Evolutionary conservation across 768 basidiomycete species (phyloP).

Genomic region (Russula dissimulans): DNA sequence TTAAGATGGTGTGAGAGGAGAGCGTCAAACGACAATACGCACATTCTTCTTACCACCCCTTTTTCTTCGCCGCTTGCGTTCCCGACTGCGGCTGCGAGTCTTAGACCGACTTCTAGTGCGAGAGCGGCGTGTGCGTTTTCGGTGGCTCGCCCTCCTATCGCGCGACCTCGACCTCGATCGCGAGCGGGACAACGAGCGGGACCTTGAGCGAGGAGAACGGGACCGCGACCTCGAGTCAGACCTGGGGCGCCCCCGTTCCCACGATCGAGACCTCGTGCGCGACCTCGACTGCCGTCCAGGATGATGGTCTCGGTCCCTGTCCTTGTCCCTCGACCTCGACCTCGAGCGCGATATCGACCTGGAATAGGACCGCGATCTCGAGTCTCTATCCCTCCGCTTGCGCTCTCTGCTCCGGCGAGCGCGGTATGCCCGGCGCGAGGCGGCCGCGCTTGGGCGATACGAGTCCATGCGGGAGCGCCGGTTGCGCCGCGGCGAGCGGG

Average conservation of each 20-base stretch:
- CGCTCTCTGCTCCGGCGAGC: slow-evolving; percentile 15
- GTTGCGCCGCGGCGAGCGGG: slow-evolving; percentile 13
- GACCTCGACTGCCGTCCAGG: slow-evolving; percentile 14
- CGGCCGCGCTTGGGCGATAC: slow-evolving; percentile 13
- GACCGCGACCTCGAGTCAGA: slow-evolving; percentile 14
- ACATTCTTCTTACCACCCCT: slow-evolving; percentile 33
- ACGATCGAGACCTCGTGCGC: slow-evolving; percentile 14
- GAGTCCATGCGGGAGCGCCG: slow-evolving; percentile 17
- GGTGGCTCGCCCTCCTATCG: slow-evolving; percentile 27
- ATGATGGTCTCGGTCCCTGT: slow-evolving; percentile 26
- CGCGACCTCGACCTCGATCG: slow-evolving; percentile 18
- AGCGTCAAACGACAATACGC: slow-evolving; percentile 23
- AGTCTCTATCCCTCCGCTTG: not conserved
- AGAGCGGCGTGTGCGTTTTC: slow-evolving; percentile 33
- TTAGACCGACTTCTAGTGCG: slow-evolving; percentile 33
- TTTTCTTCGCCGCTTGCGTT: slow-evolving; percentile 31
- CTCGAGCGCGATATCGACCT: slow-evolving; percentile 10
- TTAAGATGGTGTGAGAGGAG: not conserved
- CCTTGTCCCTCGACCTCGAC: slow-evolving; percentile 28
- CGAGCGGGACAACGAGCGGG: slow-evolving; percentile 19
- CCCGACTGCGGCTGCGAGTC: slow-evolving; percentile 27
- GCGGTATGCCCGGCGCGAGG: slow-evolving; percentile 11
- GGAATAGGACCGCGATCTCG: slow-evolving; percentile 13
- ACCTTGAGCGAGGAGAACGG: slow-evolving; percentile 27
- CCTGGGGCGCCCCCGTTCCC: slow-evolving; percentile 8